These are phyloP conservation scores for Warburgia ugandensis DNA, from an alignment of 164 flowering plant species.

Conservation along the genomic window DNA sequence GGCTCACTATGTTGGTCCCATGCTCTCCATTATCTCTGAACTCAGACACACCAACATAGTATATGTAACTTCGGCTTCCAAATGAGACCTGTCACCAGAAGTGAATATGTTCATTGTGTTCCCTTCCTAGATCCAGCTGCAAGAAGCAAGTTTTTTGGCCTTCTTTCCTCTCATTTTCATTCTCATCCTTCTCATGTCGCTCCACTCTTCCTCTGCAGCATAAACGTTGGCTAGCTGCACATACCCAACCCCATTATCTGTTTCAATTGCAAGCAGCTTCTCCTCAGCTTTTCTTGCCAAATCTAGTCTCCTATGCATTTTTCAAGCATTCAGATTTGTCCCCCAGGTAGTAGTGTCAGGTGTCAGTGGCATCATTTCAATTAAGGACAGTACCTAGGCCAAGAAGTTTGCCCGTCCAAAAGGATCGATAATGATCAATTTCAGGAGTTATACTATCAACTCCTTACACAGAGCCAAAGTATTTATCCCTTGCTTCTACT, in stretches of 20 bases:
- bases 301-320: not conserved
- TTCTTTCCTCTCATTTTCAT: slow-evolving; percentile 65
- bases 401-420: slow-evolving; percentile 58
- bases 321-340: slow-evolving; percentile 61
- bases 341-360: slow-evolving; percentile 41
- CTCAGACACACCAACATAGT: too few relatives aligned
- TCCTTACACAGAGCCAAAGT: slow-evolving; percentile 51
- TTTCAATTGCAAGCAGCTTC: slow-evolving; percentile 40
- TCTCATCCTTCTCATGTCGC: slow-evolving; percentile 66
- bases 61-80: slow-evolving; percentile 44
- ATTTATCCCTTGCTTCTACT: slow-evolving; percentile 55
- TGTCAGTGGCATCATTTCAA: slow-evolving; percentile 40
- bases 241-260: slow-evolving; percentile 51
- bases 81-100: slow-evolving; percentile 48
- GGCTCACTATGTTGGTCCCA: too few relatives aligned
- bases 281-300: slow-evolving; percentile 52
- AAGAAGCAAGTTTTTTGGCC: slow-evolving; percentile 56
- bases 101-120: slow-evolving; percentile 42
- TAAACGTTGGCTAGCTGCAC: slow-evolving; percentile 79
- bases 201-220: slow-evolving; percentile 76
- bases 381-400: slow-evolving; percentile 44
- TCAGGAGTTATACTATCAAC: slow-evolving; percentile 49
- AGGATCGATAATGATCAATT: slow-evolving; percentile 75
- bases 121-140: slow-evolving; percentile 68
- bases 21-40: too few relatives aligned